A percentile compares a stretch with the other conserved stretches of the same genome.
Conservation (phyloP, 768 basidiomycete genomes). For the Suillus ampliporus region DNA sequence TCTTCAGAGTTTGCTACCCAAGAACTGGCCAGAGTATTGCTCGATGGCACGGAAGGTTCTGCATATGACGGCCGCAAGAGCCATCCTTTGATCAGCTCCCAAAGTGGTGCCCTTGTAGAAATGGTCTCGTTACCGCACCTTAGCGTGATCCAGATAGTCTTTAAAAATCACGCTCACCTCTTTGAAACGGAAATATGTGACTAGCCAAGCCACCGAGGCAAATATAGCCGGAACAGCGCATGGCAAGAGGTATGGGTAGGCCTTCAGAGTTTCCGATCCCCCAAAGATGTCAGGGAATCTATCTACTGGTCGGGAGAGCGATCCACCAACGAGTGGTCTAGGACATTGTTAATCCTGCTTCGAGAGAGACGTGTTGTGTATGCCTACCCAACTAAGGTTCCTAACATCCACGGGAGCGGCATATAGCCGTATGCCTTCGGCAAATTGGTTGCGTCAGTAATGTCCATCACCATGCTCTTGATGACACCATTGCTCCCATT, state of each 20-base stretch:
- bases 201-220: constrained; percentile 51
- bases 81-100: background rate
- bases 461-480: constrained; percentile 48
- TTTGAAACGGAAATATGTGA: constrained; percentile 53
- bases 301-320: constrained; percentile 63
- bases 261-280: constrained; percentile 53
- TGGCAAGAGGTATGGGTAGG: constrained; percentile 71
- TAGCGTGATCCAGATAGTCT: background rate
- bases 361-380: background rate
- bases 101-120: background rate
- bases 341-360: constrained; percentile 9
- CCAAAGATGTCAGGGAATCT: constrained; percentile 65
- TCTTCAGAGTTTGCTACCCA: constrained; percentile 12
- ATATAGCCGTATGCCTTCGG: constrained; percentile 56
- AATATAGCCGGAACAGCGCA: constrained; percentile 66
- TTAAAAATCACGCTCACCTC: constrained; percentile 40
- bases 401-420: constrained; percentile 50
- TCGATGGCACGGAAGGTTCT: background rate
- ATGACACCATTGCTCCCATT: constrained; percentile 55
- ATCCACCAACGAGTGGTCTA: constrained; percentile 69
- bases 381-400: constrained; percentile 44
- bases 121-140: constrained; percentile 38
- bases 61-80: constrained; percentile 13
- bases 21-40: background rate
- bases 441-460: constrained; percentile 29